phyloP scores from a whole-genome alignment of 2,329 filamentous ascomycete species.

The Aspergillus hortae region DNA sequence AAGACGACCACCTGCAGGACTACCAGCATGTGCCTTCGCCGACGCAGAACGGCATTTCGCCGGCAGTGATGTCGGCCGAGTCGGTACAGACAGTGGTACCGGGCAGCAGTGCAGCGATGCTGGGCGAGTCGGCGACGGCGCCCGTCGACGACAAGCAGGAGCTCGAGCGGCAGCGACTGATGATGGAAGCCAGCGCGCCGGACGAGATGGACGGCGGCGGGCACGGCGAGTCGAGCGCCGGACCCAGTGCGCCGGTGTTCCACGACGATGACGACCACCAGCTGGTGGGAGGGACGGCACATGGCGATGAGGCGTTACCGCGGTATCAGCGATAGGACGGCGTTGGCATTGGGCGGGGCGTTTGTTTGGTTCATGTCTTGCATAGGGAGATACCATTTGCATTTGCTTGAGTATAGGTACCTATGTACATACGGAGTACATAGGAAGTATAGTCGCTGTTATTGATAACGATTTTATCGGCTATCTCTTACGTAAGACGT shows the following conservation, averaged over 20 bases:
- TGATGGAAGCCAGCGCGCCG: conserved; percentile 64
- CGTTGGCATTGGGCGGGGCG: conserved; percentile 3
- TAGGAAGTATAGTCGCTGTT: too few relatives aligned
- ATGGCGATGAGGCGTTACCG: conserved; percentile 40
- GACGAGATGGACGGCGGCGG: conserved; percentile 15
- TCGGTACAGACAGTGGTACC: conserved; percentile 29
- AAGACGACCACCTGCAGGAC: conserved; percentile 54
- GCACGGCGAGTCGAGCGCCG: conserved; percentile 11
- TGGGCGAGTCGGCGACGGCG: conserved; percentile 33
- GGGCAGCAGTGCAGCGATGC: conserved; percentile 39
- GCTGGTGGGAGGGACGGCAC: conserved; percentile 35
- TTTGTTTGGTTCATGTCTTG: conserved; percentile 22
- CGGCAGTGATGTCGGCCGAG: conserved; percentile 25
- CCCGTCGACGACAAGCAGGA: conserved; percentile 72
- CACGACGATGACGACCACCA: conserved; percentile 56
- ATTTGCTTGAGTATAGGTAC: not conserved
- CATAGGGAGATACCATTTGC: conserved; percentile 32
- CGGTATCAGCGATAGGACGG: conserved; percentile 40
- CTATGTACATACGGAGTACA: too few relatives aligned
- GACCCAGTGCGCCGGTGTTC: conserved; percentile 59
- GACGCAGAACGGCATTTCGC: conserved; percentile 16
- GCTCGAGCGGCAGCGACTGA: conserved; percentile 63
- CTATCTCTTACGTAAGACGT: not conserved
- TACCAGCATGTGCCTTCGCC: conserved; percentile 28
- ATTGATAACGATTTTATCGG: too few relatives aligned